These are phyloP conservation scores for Papiliotrema nemorosa DNA, from an alignment of 1,284 basidiomycete genomes.

Conservation along the genomic window DNA sequence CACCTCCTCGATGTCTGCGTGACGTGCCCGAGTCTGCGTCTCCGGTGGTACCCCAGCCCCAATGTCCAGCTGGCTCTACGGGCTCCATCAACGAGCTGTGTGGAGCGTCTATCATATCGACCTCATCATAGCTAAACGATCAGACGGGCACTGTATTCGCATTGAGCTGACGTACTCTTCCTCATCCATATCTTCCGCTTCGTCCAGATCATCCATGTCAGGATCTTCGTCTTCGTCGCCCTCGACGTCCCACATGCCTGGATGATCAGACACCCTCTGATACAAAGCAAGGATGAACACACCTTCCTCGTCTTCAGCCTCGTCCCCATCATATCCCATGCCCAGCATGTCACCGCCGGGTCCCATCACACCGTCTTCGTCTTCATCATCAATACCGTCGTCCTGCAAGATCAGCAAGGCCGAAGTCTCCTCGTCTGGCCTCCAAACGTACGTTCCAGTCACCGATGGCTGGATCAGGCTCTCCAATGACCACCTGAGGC, in stretches of 20 bases:
- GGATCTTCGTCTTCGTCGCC: constrained; percentile 55
- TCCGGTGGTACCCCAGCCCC: constrained; percentile 30
- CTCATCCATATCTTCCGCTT: constrained; percentile 49
- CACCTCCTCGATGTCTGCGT: constrained; percentile 10
- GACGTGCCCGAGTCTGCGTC: background rate
- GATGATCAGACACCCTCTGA: too few species aligned
- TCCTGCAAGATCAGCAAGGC: constrained; percentile 1
- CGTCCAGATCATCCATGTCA: constrained; percentile 24
- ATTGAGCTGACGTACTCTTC: constrained; percentile 13
- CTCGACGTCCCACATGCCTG: constrained; percentile 23
- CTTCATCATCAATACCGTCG: constrained; percentile 21
- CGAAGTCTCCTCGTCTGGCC: too few species aligned
- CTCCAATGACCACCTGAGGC: constrained; percentile 6
- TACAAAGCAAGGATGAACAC: too few species aligned
- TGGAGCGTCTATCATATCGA: constrained; percentile 25
- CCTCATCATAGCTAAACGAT: constrained; percentile 20
- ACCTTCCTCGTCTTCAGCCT: constrained; percentile 16
- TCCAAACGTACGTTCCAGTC: too few species aligned
- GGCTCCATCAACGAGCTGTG: too few species aligned
- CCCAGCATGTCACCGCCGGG: constrained; percentile 4
- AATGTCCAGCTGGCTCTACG: too few species aligned
- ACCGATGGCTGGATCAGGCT: constrained; percentile 6
- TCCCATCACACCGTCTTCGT: constrained; percentile 13
- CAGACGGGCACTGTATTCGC: too few species aligned
- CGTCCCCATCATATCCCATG: background rate